Base-by-base conservation (phyloP, 192 early-diverging fungal genomes). In the Coemansia sp. region DNA sequence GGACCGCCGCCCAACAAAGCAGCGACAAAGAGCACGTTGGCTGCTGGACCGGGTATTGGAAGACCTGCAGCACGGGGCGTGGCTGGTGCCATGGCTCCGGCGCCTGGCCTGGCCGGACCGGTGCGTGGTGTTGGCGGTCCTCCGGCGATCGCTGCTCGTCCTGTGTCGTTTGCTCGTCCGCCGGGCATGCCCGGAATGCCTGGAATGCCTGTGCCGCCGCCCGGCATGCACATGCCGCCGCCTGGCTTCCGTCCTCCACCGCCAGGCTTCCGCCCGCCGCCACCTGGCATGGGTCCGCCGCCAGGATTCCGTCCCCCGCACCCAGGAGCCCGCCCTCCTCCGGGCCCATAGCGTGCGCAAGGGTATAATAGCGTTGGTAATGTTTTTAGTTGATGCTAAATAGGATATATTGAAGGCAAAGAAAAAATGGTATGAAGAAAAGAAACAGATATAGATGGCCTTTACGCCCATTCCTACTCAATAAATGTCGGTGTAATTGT, bases 71-170 rank as follows among this genome's bases (percentile, higher is more conserved):
- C 91, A 44, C 79, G 88, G 27, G 89, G 87, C 9, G 75, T 87
- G 42, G 81, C 85, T 8, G 67, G 55, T 14, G 70, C 72, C 29
- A n/a, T n/a, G n/a, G 56, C 66, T 14, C 67, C 68, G 24, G 52
- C 77, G 13, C n/a, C n/a, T n/a, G 88, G 90, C 30, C 78, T 97
- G 37, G 80, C 86, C 24, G 93, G 91, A 23, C 95, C 94, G 25
- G 87, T 97, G n/a, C 83, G 92, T 45, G 96, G 96, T 44, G 86
- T 99, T 32, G 94, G 96, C 59, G 96, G 93, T 24, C 95, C 95
- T 27, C 88, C 87, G 17, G 82, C 85, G 36, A 67, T 79, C 14
- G 44, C 61, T 39, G 71, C 67, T 27, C 80, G 81, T 5, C 86
- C 84, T 19, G 77, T 90, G 13, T 87, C 88, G 17, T 82, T 91